Evolutionary conservation across 768 basidiomycete genomes (phyloP).

Genomic region (Amanita muscaria): DNA sequence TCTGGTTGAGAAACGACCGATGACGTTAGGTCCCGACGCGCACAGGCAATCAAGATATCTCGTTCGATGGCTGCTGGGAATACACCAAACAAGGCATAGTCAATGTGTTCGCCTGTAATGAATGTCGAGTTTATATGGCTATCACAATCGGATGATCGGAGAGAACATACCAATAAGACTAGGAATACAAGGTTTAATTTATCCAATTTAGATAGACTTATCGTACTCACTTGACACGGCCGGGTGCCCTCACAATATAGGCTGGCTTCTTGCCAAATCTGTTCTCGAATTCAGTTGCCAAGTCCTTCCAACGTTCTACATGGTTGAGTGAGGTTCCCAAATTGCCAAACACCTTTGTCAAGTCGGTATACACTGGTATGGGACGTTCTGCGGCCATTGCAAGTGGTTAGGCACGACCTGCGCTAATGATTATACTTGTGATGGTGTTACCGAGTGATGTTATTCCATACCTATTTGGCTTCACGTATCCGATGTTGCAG

Average conservation of each 20-base stretch:
- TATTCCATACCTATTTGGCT: too few relatives aligned
- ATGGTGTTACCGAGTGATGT: too few relatives aligned
- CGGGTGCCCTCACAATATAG: conserved; percentile 71
- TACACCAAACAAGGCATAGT: conserved; percentile 78
- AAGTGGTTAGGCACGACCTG: too few relatives aligned
- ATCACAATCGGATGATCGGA: background rate
- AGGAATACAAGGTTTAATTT: background rate
- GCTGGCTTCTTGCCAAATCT: conserved; percentile 60
- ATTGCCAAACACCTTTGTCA: conserved; percentile 47
- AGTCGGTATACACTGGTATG: conserved; percentile 53
- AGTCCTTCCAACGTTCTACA: conserved; percentile 50
- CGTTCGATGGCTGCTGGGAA: conserved; percentile 79
- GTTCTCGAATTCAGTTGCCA: conserved; percentile 50
- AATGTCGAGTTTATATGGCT: conserved; percentile 6
- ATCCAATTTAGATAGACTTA: background rate
- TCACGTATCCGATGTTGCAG: too few relatives aligned
- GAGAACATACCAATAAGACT: conserved; percentile 35
- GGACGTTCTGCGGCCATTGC: conserved; percentile 31
- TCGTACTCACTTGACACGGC: conserved; percentile 62
- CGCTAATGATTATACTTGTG: too few relatives aligned
- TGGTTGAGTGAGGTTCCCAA: conserved; percentile 47
- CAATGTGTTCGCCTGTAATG: conserved; percentile 67
- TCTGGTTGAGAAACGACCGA: conserved; percentile 14
- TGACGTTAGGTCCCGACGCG: conserved; percentile 28
- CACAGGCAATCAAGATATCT: conserved; percentile 76